Evolutionary conservation across 441 rosid genomes (phyloP), one percentile per base, ranked within the genome.

Genomic region (Mallotus japonicus): DNA sequence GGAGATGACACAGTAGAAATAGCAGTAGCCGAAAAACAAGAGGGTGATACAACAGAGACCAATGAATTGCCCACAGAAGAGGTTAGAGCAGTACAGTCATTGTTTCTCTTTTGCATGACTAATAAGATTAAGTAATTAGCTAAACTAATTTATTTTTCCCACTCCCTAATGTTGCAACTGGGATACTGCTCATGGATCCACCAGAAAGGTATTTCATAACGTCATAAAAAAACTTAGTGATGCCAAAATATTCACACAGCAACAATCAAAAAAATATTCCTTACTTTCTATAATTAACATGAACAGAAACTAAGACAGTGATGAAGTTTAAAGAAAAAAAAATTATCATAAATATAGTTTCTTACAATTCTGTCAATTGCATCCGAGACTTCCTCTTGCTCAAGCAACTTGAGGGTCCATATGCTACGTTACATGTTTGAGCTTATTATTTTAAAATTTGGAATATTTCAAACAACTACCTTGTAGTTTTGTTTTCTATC

Each of bases 1-100:
- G 82, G 73, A 69, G 75, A 22, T 72, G 28, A n/a, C 66, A 56
- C 60, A 75, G 51, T 34, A 53, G 82, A 75, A 58, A 75, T 67
- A 53, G 77, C 51, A 70, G 70, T 61, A 67, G 47, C 66, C 51
- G 13, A 60, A 13, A 67, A 42, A 71, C 67, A 53, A 20, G 71
- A 69, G 65, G 69, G n/a, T 49, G 83, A 76, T 56, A 59, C 62
- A 22, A 53, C 17, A 20, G 63, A 66, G 57, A 70, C 42, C 44
- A 32, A 69, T 71, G 67, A 22, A 70, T 16, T 54, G 49, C 53
- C 19, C 13, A 47, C 49, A 37, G 78, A 79, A 58, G 64, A 73
- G 81, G 84, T 81, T 15, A 75, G 74, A 65, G 16, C 56, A 57
- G 66, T 42, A 67, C n/a, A n/a, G 20, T 76, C 65, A 12, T 15